Evolutionary conservation across 2,329 filamentous ascomycete genomes (phyloP), one percentile per base, ranked within the genome.

Genomic region (Talaromyces sp.): DNA sequence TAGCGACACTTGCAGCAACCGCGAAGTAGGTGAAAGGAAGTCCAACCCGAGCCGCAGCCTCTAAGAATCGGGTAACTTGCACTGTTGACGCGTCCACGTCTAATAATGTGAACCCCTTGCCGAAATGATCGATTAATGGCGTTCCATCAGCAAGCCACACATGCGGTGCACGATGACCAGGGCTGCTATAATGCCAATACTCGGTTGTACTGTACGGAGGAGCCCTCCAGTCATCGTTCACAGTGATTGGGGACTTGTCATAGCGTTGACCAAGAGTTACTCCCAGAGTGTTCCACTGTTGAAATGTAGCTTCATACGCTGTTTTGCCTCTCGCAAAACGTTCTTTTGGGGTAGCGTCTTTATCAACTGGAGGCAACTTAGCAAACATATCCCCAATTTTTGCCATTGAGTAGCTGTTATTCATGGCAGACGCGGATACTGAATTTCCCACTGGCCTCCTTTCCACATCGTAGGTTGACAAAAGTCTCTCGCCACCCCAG

Each of bases 391-490:
- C 17, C 2, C 24, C 35, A 26, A 46, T 17, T 13, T 32, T 58
- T 29, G 24, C 17, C 49, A 58, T 58, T 13, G 43, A 58, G 49
- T 51, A 50, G 56, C 41, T 58, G 14, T 58, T 52, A 6, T 58
- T 21, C 56, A 52, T 52, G 5, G 56, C 56, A 35, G 27, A 50
- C 11, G 21, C 19, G 11, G 29, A 29, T 10, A 58, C 46, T n/a
- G 19, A 11, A 71, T 50, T 57, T 32, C 68, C 69, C 17, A 69
- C 66, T 6, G 70, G 71, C 2, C 68, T 54, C 10, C 73, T 64
- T 58, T 75, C 72, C 4, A 55, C 13, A 11, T 70, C 65, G 61
- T 75, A 75, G 9, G 68, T 65, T 11, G 56, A 50, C 1, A 74
- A 62, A 1, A 75, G 63, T 0, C 56, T 19, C 2, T 55, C 52